Conservation (phyloP, 1,284 basidiomycete genomes). For the Singerocomus rubriflavus region DNA sequence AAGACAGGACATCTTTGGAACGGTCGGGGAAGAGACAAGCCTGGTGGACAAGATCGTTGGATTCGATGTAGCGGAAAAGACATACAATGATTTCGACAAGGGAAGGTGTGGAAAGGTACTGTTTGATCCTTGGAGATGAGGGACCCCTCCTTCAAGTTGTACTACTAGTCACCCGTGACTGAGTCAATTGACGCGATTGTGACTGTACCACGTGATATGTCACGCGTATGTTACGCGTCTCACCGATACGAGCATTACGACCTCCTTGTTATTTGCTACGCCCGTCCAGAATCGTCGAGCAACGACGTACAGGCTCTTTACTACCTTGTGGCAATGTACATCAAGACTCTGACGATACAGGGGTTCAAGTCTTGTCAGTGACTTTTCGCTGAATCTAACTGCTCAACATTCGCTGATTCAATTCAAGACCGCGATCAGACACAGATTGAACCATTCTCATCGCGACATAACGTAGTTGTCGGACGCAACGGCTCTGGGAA, state of each 20-base stretch:
- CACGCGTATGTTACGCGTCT: constrained; percentile 23
- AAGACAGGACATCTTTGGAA: constrained; percentile 67
- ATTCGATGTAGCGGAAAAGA: constrained; percentile 52
- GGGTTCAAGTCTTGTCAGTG: constrained; percentile 93
- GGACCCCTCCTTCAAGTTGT: no score
- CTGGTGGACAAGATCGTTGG: constrained; percentile 63
- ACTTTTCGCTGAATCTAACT: not conserved
- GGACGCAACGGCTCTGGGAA: constrained; percentile 95
- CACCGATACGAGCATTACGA: not conserved
- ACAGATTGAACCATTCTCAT: constrained; percentile 78
- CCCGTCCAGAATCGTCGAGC: not conserved
- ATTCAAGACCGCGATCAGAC: constrained; percentile 73
- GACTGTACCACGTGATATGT: constrained; percentile 18
- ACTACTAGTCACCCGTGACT: no score
- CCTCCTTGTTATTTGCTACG: no score
- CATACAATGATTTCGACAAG: constrained; percentile 66
- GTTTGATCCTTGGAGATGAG: constrained; percentile 59
- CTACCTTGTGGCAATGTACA: constrained; percentile 53
- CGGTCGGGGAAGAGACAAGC: constrained; percentile 53
- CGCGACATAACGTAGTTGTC: constrained; percentile 90
- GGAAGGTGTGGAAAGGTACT: constrained; percentile 69
- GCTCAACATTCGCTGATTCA: constrained; percentile 6
- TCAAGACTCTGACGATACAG: constrained; percentile 91
- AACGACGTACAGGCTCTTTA: not conserved
- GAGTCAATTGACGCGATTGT: constrained; percentile 15